phyloP scores from a whole-genome alignment of 352 stramenopile genomes.

The Elongisporangium prolatum region DNA sequence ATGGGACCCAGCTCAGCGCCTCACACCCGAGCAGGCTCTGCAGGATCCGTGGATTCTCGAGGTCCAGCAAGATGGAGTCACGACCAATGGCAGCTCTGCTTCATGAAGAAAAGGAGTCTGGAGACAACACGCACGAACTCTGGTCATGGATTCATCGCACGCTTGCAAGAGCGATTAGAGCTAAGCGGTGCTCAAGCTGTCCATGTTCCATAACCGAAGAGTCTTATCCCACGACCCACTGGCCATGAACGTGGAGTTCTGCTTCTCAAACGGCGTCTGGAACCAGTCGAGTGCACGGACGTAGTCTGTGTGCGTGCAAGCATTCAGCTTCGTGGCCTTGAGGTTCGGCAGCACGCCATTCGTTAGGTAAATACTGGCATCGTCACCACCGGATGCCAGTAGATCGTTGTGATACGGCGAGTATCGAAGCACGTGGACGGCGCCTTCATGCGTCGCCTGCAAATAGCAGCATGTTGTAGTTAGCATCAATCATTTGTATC shows the following conservation, averaged over 20 bases:
- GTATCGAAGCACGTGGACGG: conserved; percentile 65
- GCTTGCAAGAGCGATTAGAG: conserved; percentile 2
- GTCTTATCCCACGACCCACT: conserved; percentile 67
- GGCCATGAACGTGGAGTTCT: conserved; percentile 21
- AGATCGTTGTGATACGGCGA: conserved; percentile 53
- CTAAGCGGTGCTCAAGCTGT: conserved; percentile 14
- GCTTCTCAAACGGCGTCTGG: conserved; percentile 8
- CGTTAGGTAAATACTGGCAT: conserved; percentile 43
- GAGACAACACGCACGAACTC: conserved; percentile 3
- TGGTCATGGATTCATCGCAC: not conserved
- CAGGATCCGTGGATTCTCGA: conserved; percentile 52
- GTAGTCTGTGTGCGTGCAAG: conserved; percentile 52
- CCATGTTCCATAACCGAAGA: conserved; percentile 39
- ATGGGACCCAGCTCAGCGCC: conserved; percentile 52
- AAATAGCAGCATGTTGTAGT: conserved; percentile 5
- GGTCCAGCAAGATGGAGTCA: conserved; percentile 1
- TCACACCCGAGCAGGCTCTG: conserved; percentile 53
- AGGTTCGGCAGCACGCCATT: conserved; percentile 22
- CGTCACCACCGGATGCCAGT: conserved; percentile 60
- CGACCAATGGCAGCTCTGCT: conserved; percentile 1
- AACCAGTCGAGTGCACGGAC: conserved; percentile 70
- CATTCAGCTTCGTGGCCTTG: conserved; percentile 12
- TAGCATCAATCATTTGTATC: not conserved
- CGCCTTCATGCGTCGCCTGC: conserved; percentile 27
- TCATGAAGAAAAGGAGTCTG: conserved; percentile 21